Percentiles rank a stretch among this genome's conserved stretches.
Evolutionary conservation across 2,329 filamentous ascomycete genomes (phyloP).

Genomic region (Colletotrichum higginsianum): DNA sequence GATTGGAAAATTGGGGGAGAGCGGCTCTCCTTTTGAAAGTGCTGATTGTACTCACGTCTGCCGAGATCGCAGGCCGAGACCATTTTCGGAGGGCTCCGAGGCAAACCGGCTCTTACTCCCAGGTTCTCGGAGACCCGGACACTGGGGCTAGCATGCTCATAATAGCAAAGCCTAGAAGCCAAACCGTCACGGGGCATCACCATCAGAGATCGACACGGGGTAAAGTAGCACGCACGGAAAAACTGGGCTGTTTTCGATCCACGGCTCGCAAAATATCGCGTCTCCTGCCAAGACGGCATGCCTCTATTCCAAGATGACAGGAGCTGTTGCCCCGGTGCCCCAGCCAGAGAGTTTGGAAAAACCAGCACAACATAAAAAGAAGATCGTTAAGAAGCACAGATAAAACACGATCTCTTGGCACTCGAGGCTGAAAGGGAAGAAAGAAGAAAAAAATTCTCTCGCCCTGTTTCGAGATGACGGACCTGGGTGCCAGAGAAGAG

Average conservation of each 20-base stretch:
- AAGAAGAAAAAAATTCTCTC: neutral
- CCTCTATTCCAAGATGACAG: neutral
- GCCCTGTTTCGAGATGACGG: slow-evolving; percentile 20
- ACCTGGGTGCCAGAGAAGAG: neutral
- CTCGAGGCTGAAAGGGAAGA: neutral
- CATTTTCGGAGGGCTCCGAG: neutral
- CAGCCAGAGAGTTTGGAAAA: neutral
- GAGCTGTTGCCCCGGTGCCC: neutral
- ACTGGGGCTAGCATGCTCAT: too few relatives aligned
- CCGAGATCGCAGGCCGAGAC: neutral
- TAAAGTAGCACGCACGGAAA: too few relatives aligned
- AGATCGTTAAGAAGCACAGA: slow-evolving; percentile 1
- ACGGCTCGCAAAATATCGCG: neutral
- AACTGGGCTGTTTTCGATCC: neutral
- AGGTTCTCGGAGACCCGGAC: too few relatives aligned
- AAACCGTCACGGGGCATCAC: neutral
- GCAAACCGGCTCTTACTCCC: neutral
- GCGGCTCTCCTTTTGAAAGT: neutral
- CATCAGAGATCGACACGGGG: neutral
- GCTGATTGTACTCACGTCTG: too few relatives aligned
- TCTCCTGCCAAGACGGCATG: slow-evolving; percentile 15
- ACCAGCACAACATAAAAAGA: neutral
- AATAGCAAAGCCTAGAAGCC: too few relatives aligned
- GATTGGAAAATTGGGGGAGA: neutral
- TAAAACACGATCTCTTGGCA: slow-evolving; percentile 30